Evolutionary conservation across 306 rosid species (phyloP), one percentile per base, ranked within the genome.

Genomic region (Gynostemma pentaphyllum): DNA sequence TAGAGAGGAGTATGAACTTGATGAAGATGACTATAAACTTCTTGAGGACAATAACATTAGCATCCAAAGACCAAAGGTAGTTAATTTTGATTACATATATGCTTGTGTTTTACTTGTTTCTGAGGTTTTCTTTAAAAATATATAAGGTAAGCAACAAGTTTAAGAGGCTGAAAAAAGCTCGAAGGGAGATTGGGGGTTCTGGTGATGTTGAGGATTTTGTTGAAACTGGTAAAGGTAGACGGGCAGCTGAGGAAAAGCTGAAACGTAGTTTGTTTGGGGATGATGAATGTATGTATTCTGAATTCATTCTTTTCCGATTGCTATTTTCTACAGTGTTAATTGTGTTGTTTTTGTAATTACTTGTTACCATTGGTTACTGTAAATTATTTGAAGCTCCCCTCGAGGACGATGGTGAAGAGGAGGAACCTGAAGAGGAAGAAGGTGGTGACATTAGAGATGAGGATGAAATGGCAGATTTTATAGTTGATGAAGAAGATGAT

Each of bases 391-490:
- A 87, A 64, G 76, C 94, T 74, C 82, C 88, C 49, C 83, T 82
- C 71, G 99, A 92, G 74, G 99, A 88, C 62, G 78, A 86, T 70
- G 96, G 68, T 16, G 99, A 92, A 76, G 99, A 88, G 76, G 96
- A 86, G 83, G 99, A 92, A 32, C 83, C 72, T 26, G 98, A 88
- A 74, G 96, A 89, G 50, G 97, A 90, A 79, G 95, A 85, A 50
- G 98, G 86, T 59, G 98, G 76, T 21, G 96, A 86, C 76, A 83
- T 89, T 54, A 95, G 88, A 64, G 97, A 90, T 39, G 97, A 87
- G 69, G 98, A 92, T 81, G 98, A 91, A 73, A 92, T 92, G 98
- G 98, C 92, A 0, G 98, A 88, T 80, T 92, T 92, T 68, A 92
- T 92, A 37, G 98, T 88, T 52, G 96, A 88, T 30, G 98, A 91